Evolutionary conservation across 176 grass and related monocot species (phyloP), one percentile per base, ranked within the genome.

Genomic region (Triticum dicoccoides): DNA sequence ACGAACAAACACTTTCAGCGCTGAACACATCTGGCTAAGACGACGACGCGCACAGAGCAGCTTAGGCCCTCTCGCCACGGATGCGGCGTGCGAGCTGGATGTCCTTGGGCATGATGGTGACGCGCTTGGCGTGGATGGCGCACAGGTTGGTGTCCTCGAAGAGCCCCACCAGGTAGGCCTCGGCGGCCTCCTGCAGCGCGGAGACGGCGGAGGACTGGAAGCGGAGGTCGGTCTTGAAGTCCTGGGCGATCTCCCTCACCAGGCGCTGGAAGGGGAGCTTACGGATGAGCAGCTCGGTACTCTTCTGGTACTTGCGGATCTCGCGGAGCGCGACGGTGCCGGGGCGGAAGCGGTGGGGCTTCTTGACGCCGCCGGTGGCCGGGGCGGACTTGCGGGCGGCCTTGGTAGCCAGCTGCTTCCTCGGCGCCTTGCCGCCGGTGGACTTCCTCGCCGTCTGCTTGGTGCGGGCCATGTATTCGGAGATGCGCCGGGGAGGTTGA

Each of bases 301-400:
- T 94, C 89, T 94, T 94, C 87, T 94, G 92, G 87, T 94, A 94
- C 87, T 91, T 94, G 87, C 89, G 89, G 78, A 94, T 94, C 92
- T 89, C 92, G 0, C 92, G 79, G 32, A 93, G 92, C 4, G 92
- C 92, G 61, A 94, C 92, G 71, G 92, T 94, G 44, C 92, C 92
- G 0, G 87, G 92, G 35, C 89, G 87, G 87, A 94, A 94, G 11
- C 89, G 80, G 81, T 94, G 92, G 1, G 92, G 92, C 89, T 91
- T 94, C 92, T 94, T 94, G 69, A 87, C 89, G 0, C 92, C 92
- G 30, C 92, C 89, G 23, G 89, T 94, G 0, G 87, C 92, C 20
- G 92, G 92, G 0, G 89, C 89, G 3, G 89, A 91, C 87, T 91
- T 94, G 81, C 89, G 84, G 18, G 89, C 89, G 34, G 89, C 92